These are phyloP conservation scores for Hemisphaericaspora lyxosophila DNA, from an alignment of 1,139 yeast genomes.

Conservation along the genomic window DNA sequence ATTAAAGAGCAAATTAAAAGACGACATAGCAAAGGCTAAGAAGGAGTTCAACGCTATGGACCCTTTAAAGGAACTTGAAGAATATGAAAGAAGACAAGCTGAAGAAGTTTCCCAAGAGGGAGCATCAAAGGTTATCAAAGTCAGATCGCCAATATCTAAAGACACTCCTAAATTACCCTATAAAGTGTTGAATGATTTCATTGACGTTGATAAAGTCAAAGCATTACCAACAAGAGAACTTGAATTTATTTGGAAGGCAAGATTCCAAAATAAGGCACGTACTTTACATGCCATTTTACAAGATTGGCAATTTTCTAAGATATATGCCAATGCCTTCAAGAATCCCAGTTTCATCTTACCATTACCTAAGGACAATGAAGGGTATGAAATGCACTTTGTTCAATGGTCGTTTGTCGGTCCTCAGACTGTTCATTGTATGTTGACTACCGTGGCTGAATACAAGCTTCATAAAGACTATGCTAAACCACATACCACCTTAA, in stretches of 20 bases:
- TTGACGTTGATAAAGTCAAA: constrained; percentile 66
- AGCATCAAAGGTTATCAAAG: constrained; percentile 56
- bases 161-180: constrained; percentile 52
- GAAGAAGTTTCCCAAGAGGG: constrained; percentile 32
- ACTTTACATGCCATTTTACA: constrained; percentile 66
- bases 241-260: constrained; percentile 85
- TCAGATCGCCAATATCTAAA: constrained; percentile 53
- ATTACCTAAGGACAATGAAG: constrained; percentile 57
- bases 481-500: constrained; percentile 89
- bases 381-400: constrained; percentile 81
- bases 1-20: constrained; percentile 61
- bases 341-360: constrained; percentile 79
- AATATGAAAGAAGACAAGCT: constrained; percentile 45
- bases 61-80: constrained; percentile 67
- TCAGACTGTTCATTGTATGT: constrained; percentile 80
- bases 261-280: constrained; percentile 64
- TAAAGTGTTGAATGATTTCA: constrained; percentile 68
- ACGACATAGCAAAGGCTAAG: constrained; percentile 57
- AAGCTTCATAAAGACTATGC: constrained; percentile 90
- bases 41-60: constrained; percentile 61
- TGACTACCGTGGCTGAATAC: constrained; percentile 90
- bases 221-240: constrained; percentile 63
- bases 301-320: constrained; percentile 53
- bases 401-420: constrained; percentile 95
- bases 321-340: constrained; percentile 66